phyloP scores from a whole-genome alignment of 768 basidiomycete species.

The Hypholoma sublateritium region DNA sequence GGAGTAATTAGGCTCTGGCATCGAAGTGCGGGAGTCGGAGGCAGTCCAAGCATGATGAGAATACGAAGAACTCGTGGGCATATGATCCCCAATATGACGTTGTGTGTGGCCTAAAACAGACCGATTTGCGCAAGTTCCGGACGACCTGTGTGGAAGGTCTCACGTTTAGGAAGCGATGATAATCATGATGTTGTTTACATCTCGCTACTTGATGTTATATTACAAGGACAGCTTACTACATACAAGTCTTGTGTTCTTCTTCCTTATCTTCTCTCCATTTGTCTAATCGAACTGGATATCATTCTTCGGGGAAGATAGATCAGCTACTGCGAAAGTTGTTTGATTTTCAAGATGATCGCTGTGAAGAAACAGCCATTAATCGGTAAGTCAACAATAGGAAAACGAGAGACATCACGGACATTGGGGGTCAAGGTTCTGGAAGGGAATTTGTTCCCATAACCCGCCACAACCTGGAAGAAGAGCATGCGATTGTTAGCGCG shows the following conservation, averaged over 20 bases:
- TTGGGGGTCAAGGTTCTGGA: slow-evolving; percentile 79
- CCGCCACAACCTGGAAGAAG: slow-evolving; percentile 52
- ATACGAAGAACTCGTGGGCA: not conserved
- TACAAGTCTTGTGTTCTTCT: slow-evolving; percentile 10
- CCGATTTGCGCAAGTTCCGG: not conserved
- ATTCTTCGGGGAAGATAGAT: not conserved
- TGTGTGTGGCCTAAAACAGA: not conserved
- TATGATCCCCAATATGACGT: not conserved
- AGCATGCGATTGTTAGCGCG: slow-evolving; percentile 6
- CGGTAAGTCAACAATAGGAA: slow-evolving; percentile 12
- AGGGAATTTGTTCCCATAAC: slow-evolving; percentile 80
- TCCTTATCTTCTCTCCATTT: slow-evolving; percentile 1
- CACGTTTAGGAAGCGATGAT: not conserved
- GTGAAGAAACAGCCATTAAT: slow-evolving; percentile 19
- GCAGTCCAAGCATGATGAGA: not conserved
- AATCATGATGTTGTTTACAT: not conserved
- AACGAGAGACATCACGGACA: slow-evolving; percentile 42
- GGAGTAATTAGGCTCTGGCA: not conserved
- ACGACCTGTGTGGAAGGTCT: not conserved
- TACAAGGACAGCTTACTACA: slow-evolving; percentile 15
- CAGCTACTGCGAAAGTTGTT: slow-evolving; percentile 40
- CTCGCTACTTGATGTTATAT: slow-evolving; percentile 7
- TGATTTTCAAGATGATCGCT: slow-evolving; percentile 54
- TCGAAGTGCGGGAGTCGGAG: not conserved
- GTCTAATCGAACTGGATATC: not conserved